Base-by-base conservation (phyloP, 495 filamentous ascomycete species). In the Penicillium paxilli region DNA sequence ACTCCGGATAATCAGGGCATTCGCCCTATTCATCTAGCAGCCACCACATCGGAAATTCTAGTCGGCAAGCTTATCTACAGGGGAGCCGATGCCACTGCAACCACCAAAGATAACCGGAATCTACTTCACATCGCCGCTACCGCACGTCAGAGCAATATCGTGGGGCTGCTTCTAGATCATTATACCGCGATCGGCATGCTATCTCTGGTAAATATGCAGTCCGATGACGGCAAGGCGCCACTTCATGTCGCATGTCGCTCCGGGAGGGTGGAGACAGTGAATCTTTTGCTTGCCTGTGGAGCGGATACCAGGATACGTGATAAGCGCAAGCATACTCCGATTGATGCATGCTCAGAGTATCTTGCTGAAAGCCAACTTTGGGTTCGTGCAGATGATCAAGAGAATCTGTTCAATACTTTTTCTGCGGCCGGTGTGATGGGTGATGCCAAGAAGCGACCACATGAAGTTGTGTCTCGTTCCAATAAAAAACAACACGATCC, bases 121-220 rank as follows among this genome's bases (percentile, higher is more conserved):
- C 46, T 69, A 16, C 58, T 80, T 3, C 77, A 80, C 50, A 56
- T 76, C 19, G 75, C 74, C 7, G 60, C 70, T 3, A 48, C 54
- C 30, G 64, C 70, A 23, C 56, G 67, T 5, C 59, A 72, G 46
- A 66, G 56, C 33, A 76, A 76, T 45, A 57, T 64, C 7, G 53
- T 28, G 5, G 25, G 25, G 10, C 25, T 75, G 14, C 54, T 80
- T 3, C 55, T 79, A 4, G 59, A 67, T 12, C 25, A 28, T 28
- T 28, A 28, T 28, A 10, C 25, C 10, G 4, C 25, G 25, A 28
- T 5, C 25, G 10, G 10, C 25, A 28, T 28, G 25, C 41, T 23
- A 10, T 56, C 19, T 3, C 57, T 40, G 44, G 14, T 71, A 38
- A 55, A 70, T 49, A 50, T 52, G 8, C 24, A 30, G 6, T 53